A percentile compares a stretch with the other conserved stretches of the same genome.
Evolutionary conservation across 2,329 filamentous ascomycete genomes (phyloP).

Genomic region (Alternaria brassicicola): DNA sequence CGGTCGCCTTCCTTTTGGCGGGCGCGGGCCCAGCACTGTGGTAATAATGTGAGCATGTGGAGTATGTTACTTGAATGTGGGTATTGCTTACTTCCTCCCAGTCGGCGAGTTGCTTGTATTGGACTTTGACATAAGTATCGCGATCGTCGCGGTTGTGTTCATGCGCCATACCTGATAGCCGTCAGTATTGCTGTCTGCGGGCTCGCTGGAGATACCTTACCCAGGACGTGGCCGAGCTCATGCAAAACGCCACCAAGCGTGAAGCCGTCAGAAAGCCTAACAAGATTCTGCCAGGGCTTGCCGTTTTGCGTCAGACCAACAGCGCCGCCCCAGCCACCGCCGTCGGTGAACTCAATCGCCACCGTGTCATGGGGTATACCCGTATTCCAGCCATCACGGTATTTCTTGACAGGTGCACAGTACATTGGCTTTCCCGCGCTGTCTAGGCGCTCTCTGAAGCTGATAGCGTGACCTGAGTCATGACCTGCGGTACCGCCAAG

Average conservation of each 20-base stretch:
- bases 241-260: neutral
- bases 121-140: slow-evolving; percentile 5
- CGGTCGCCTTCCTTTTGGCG: neutral
- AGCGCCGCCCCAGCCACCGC: neutral
- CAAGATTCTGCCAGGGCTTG: slow-evolving; percentile 1
- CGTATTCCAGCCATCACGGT: slow-evolving; percentile 7
- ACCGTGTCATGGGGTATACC: slow-evolving; percentile 1
- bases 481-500: neutral
- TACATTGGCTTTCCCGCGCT: neutral
- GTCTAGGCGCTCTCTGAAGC: neutral
- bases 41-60: neutral
- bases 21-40: neutral
- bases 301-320: slow-evolving; percentile 2
- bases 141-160: slow-evolving; percentile 9
- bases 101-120: slow-evolving; percentile 2
- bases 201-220: neutral
- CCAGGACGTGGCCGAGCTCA: neutral
- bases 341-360: neutral
- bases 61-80: neutral
- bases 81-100: neutral
- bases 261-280: neutral
- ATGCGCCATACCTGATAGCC: neutral
- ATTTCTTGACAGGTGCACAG: neutral
- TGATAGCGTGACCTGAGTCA: neutral
- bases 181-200: neutral